Percentiles rank a stretch among this genome's conserved stretches.
These are phyloP conservation scores for Termitomyces sp. DNA, from an alignment of 768 basidiomycete species.

Conservation along the genomic window DNA sequence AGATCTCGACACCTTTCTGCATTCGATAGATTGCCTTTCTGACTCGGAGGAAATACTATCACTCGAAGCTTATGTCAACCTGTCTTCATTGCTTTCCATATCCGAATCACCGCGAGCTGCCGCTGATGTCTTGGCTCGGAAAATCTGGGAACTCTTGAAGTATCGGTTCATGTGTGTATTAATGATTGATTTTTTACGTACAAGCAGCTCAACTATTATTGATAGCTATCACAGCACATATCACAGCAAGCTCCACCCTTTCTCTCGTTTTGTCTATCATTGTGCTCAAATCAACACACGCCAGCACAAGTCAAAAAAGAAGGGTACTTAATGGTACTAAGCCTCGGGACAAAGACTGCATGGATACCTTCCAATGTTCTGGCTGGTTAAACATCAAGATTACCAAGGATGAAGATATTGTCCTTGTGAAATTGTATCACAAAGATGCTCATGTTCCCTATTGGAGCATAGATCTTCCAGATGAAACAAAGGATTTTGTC, in stretches of 20 bases:
- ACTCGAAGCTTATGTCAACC: conserved; percentile 2
- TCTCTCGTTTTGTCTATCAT: conserved; percentile 9
- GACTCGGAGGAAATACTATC: neutral
- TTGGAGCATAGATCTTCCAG: conserved; percentile 18
- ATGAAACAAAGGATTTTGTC: conserved; percentile 10
- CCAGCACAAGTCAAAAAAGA: conserved; percentile 18
- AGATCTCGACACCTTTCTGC: neutral
- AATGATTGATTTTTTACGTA: neutral
- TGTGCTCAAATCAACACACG: conserved; percentile 12
- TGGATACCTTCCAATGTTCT: conserved; percentile 21
- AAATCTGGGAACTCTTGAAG: conserved; percentile 6
- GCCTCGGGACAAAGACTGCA: conserved; percentile 19
- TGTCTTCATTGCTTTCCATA: neutral
- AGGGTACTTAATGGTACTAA: conserved; percentile 15
- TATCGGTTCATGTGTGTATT: conserved; percentile 12
- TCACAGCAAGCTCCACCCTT: neutral
- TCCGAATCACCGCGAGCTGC: neutral
- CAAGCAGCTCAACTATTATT: neutral
- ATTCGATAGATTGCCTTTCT: neutral
- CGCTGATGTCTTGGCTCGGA: neutral
- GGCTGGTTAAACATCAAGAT: conserved; percentile 24
- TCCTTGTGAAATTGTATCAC: conserved; percentile 16
- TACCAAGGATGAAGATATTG: neutral
- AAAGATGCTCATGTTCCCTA: conserved; percentile 20
- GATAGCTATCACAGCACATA: conserved; percentile 8